Evolutionary conservation across 352 stramenopile species (phyloP).

Genomic region (Phytopythium sindhum): DNA sequence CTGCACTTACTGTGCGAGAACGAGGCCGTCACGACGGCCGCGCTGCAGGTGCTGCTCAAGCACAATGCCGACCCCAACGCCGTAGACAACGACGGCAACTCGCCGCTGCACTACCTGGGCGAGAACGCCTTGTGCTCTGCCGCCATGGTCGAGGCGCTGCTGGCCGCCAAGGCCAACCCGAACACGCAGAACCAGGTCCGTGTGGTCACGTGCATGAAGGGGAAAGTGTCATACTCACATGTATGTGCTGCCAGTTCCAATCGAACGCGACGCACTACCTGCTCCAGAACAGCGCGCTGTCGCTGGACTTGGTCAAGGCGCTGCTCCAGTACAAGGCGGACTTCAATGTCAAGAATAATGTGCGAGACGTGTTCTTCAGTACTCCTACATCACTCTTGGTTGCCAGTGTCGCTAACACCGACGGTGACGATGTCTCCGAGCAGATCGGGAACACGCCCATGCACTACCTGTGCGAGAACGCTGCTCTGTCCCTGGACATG

Average conservation of each 20-base stretch:
- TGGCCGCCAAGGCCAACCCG: conserved; percentile 38
- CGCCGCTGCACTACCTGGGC: conserved; percentile 4
- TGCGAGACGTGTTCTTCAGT: conserved; percentile 15
- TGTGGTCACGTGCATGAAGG: not conserved
- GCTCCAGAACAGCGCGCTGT: conserved; percentile 58
- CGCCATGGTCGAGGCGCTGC: conserved; percentile 26
- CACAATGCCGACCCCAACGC: conserved; percentile 33
- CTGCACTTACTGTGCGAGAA: conserved; percentile 80
- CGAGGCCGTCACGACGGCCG: conserved; percentile 31
- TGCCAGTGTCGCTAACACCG: not conserved
- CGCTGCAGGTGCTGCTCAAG: conserved; percentile 42
- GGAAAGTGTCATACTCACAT: conserved; percentile 1
- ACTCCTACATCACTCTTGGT: no score
- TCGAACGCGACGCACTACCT: conserved; percentile 71
- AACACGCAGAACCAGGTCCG: conserved; percentile 71
- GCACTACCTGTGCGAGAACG: conserved; percentile 75
- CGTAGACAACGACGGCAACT: conserved; percentile 26
- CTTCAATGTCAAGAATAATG: conserved; percentile 75
- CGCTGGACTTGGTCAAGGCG: conserved; percentile 31
- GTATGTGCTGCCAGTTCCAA: conserved; percentile 47
- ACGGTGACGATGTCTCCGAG: not conserved
- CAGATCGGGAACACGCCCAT: conserved; percentile 77
- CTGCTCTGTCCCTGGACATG: conserved; percentile 47
- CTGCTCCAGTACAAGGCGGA: conserved; percentile 63
- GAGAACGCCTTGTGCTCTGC: not conserved